Evolutionary conservation across 2,329 filamentous ascomycete genomes (phyloP).

Genomic region (Trichoderma gracile): DNA sequence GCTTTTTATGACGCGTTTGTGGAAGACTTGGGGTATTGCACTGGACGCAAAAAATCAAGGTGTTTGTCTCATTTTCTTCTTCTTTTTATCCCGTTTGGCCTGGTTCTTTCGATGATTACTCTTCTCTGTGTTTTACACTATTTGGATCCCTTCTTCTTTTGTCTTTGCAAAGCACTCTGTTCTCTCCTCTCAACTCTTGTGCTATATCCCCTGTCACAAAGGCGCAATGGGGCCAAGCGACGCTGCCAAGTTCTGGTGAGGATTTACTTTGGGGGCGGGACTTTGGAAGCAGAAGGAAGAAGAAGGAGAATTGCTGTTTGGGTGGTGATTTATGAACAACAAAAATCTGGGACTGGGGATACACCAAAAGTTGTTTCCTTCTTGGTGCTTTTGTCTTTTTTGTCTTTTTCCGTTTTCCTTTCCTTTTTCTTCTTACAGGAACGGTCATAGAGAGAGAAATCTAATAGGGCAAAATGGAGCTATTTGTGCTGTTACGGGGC

Average conservation of each 20-base stretch:
- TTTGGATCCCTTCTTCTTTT: slow-evolving; percentile 12
- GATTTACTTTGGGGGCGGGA: neutral
- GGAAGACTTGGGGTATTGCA: slow-evolving; percentile 24
- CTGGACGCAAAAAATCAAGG: slow-evolving; percentile 13
- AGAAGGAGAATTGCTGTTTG: neutral
- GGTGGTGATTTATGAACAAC: slow-evolving; percentile 19
- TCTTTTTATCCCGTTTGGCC: neutral
- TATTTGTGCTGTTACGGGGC: neutral
- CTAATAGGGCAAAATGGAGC: neutral
- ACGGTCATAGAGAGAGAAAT: slow-evolving; percentile 24
- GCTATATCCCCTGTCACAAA: neutral
- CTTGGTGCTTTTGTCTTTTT: neutral
- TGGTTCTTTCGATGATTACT: slow-evolving; percentile 5
- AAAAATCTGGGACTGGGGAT: slow-evolving; percentile 25
- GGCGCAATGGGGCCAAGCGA: neutral
- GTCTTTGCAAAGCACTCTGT: neutral
- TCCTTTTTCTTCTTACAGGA: slow-evolving; percentile 4
- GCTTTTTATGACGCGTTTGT: slow-evolving; percentile 14
- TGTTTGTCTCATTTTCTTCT: slow-evolving; percentile 10
- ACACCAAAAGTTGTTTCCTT: slow-evolving; percentile 28
- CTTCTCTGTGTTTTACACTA: slow-evolving; percentile 10
- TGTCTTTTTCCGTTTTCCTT: neutral
- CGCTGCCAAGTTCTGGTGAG: neutral
- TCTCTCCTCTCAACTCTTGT: neutral
- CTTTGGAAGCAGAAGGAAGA: neutral